These are phyloP conservation scores for Aegilops speltoides DNA, from an alignment of 176 grass and related monocot species.

Conservation along the genomic window DNA sequence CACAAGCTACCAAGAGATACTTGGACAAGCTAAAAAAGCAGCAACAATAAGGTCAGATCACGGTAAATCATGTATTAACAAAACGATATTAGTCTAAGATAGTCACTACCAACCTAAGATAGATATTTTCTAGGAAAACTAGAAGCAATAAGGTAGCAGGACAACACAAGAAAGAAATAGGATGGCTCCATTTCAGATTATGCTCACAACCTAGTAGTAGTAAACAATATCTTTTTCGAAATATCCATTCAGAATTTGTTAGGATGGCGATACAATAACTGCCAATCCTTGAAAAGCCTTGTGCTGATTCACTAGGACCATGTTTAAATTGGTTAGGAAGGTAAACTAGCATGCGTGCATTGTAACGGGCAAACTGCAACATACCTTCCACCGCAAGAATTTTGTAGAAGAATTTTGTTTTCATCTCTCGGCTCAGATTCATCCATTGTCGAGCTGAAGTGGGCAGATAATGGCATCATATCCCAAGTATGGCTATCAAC, in stretches of 20 bases:
- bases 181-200: constrained; percentile 18
- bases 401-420: constrained; percentile 61
- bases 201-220: not conserved
- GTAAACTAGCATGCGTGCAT: not conserved
- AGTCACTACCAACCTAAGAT: constrained; percentile 18
- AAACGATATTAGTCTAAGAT: constrained; percentile 7
- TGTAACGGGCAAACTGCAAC: constrained; percentile 15
- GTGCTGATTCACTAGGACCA: not conserved
- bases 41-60: constrained; percentile 13
- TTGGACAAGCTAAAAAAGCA: constrained; percentile 75
- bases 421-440: constrained; percentile 50
- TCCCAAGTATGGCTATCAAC: constrained; percentile 94
- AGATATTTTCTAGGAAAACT: not conserved
- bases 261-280: not conserved
- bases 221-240: too few relatives aligned
- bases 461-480: constrained; percentile 73
- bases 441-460: constrained; percentile 48
- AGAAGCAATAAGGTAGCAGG: not conserved
- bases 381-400: constrained; percentile 77
- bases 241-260: not conserved
- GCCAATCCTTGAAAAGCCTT: not conserved
- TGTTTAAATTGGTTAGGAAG: constrained; percentile 10
- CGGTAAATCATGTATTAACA: not conserved
- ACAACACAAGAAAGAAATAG: not conserved
- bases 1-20: constrained; percentile 83